Evolutionary conservation across 2,329 filamentous ascomycete genomes (phyloP).

Genomic region (Penicillium sp.): DNA sequence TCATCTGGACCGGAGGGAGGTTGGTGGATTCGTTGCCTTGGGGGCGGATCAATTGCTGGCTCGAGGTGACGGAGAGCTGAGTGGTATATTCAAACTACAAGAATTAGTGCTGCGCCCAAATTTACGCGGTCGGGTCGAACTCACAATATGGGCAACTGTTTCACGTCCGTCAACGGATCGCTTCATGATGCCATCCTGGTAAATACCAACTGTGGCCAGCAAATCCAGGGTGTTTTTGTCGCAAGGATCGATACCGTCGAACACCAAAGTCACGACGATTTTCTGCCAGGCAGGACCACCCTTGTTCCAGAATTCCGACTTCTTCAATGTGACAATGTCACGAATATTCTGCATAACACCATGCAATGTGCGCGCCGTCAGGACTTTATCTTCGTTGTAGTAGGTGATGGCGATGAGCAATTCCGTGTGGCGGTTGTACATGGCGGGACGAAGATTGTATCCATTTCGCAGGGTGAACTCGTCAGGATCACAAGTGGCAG

Average conservation of each 20-base stretch:
- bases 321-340: slow-evolving; percentile 96
- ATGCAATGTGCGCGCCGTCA: slow-evolving; percentile 87
- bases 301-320: slow-evolving; percentile 99
- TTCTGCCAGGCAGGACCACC: slow-evolving; percentile 98
- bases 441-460: slow-evolving; percentile 93
- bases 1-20: slow-evolving; percentile 93
- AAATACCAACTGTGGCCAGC: slow-evolving; percentile 90
- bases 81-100: slow-evolving; percentile 86
- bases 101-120: neutral
- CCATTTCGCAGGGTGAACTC: slow-evolving; percentile 98
- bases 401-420: slow-evolving; percentile 96
- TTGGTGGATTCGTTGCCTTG: slow-evolving; percentile 78
- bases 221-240: slow-evolving; percentile 94
- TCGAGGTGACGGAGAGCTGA: slow-evolving; percentile 90
- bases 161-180: slow-evolving; percentile 94
- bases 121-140: slow-evolving; percentile 17
- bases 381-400: slow-evolving; percentile 97
- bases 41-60: slow-evolving; percentile 90
- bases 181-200: slow-evolving; percentile 98
- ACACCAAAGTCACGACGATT: slow-evolving; percentile 92
- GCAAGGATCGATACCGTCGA: slow-evolving; percentile 94
- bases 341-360: slow-evolving; percentile 98
- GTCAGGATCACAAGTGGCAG: slow-evolving; percentile 94
- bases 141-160: slow-evolving; percentile 81
- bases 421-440: slow-evolving; percentile 99